Evolutionary conservation across 1,284 basidiomycete genomes (phyloP).

Genomic region (Irpex sp.): DNA sequence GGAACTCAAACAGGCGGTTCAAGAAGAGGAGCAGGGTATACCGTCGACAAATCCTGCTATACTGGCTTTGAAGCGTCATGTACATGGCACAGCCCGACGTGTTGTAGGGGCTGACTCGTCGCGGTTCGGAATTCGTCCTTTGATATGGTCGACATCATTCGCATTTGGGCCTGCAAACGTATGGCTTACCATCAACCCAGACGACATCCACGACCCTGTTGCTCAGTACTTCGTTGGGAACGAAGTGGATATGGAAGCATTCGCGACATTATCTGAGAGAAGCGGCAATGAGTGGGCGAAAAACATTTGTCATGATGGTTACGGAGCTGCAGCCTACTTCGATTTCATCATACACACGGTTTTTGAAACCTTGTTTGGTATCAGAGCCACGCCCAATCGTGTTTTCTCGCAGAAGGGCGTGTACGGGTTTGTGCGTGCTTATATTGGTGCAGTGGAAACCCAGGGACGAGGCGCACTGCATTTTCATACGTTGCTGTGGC

Average conservation of each 20-base stretch:
- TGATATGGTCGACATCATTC: conserved; percentile 24
- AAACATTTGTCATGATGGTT: background rate
- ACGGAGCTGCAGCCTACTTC: background rate
- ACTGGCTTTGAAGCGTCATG: background rate
- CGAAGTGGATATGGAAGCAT: conserved; percentile 29
- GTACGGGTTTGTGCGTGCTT: conserved; percentile 29
- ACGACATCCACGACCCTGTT: conserved; percentile 38
- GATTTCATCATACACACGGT: background rate
- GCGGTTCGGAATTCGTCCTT: background rate
- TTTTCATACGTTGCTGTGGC: conserved; percentile 37
- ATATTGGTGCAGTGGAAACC: conserved; percentile 35
- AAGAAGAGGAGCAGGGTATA: background rate
- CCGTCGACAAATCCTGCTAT: background rate
- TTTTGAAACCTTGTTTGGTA: background rate
- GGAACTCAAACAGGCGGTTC: background rate
- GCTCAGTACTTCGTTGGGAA: conserved; percentile 46
- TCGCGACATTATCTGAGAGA: background rate
- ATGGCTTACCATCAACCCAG: conserved; percentile 38
- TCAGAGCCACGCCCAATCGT: background rate
- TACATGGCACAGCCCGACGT: background rate
- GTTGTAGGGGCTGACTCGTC: background rate
- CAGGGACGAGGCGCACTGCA: conserved; percentile 39
- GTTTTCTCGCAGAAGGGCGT: background rate
- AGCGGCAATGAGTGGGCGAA: background rate
- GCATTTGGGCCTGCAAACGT: conserved; percentile 23